Conservation (phyloP, 345 rosid species). For the Erodium maritimum region DNA sequence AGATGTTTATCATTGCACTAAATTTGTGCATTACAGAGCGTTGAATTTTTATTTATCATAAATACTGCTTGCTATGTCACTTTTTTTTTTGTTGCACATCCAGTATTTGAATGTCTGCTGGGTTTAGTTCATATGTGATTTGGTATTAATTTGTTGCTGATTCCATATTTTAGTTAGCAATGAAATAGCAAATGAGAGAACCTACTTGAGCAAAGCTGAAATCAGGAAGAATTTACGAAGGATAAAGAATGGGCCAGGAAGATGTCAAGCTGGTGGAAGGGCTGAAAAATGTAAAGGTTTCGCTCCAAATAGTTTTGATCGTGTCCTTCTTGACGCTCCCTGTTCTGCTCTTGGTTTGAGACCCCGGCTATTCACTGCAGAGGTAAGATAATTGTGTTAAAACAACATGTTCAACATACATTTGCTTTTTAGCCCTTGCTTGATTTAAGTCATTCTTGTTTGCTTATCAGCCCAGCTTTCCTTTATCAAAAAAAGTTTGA, state of each 20-base stretch:
- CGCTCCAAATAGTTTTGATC: slow-evolving; percentile 69
- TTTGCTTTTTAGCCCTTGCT: neutral
- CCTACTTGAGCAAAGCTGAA: slow-evolving; percentile 52
- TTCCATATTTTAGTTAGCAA: slow-evolving; percentile 39
- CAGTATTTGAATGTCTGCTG: neutral
- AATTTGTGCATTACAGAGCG: neutral
- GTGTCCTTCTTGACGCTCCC: slow-evolving; percentile 97
- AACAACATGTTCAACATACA: neutral
- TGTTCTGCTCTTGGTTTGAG: slow-evolving; percentile 98
- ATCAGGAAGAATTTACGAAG: slow-evolving; percentile 56
- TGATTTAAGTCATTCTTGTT: neutral
- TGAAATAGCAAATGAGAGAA: slow-evolving; percentile 36
- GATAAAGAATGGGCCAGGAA: slow-evolving; percentile 86
- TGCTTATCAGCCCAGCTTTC: too few relatives aligned
- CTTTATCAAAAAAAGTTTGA: too few relatives aligned
- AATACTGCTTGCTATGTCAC: neutral
- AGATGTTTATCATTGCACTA: neutral
- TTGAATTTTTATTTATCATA: neutral
- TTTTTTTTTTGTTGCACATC: neutral
- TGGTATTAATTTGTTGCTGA: slow-evolving; percentile 17
- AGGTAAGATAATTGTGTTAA: slow-evolving; percentile 35
- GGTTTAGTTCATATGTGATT: neutral
- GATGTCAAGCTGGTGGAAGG: slow-evolving; percentile 74
- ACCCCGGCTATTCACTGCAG: slow-evolving; percentile 77
- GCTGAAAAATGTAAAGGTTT: slow-evolving; percentile 77